Conservation (phyloP, 2,329 filamentous ascomycete genomes). For the Clonostachys rhizophaga region DNA sequence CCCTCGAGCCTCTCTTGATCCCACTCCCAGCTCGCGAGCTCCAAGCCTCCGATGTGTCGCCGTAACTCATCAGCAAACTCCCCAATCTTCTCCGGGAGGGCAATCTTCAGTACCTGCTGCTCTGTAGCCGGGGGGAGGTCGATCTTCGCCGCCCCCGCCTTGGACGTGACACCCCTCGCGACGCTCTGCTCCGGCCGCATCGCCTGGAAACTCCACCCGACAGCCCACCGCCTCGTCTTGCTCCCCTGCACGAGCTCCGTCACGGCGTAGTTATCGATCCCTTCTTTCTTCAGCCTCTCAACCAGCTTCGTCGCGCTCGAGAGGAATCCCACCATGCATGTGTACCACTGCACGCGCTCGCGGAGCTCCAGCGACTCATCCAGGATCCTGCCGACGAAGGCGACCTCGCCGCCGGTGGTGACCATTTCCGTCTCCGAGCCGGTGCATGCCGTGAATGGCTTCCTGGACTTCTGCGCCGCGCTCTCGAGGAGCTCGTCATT, state of each 20-base stretch:
- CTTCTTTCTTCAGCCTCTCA: constrained; percentile 47
- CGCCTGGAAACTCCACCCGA: constrained; percentile 80
- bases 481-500: constrained; percentile 62
- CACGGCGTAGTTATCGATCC: constrained; percentile 75
- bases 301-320: constrained; percentile 62
- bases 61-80: constrained; percentile 27
- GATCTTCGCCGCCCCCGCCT: constrained; percentile 20
- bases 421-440: constrained; percentile 86
- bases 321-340: constrained; percentile 82
- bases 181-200: constrained; percentile 53
- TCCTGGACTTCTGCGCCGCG: constrained; percentile 59
- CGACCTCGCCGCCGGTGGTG: constrained; percentile 69
- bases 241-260: constrained; percentile 73
- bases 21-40: constrained; percentile 62
- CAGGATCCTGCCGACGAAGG: constrained; percentile 69
- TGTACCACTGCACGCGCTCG: constrained; percentile 77
- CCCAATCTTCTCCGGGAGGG: constrained; percentile 5
- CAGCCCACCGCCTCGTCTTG: constrained; percentile 78
- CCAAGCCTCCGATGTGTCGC: constrained; percentile 46
- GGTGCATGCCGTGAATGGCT: constrained; percentile 69
- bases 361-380: constrained; percentile 59
- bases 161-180: constrained; percentile 32
- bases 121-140: constrained; percentile 38
- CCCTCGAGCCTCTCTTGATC: constrained; percentile 46
- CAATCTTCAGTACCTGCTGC: constrained; percentile 27